Evolutionary conservation across 345 rosid species (phyloP), one percentile per base, ranked within the genome.

Genomic region (Atalantia buxifolia): DNA sequence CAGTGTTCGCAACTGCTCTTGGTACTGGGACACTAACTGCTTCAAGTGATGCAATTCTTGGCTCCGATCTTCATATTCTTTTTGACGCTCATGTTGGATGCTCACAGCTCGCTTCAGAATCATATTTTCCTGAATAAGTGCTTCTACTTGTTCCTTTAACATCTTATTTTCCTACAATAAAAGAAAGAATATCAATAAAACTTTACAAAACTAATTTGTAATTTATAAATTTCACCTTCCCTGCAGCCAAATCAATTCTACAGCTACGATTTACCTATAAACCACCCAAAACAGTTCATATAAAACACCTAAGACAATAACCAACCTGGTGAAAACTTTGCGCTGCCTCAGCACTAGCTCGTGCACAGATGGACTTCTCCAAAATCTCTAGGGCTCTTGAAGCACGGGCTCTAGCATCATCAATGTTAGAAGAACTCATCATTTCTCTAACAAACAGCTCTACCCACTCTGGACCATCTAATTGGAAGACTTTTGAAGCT

Each of bases 401-500:
- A 81, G 98, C 98, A 78, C 98, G 98, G 62, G 83, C 82, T 89
- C 89, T 88, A 13, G 98, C 98, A 79, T 93, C 91, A 81, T 92
- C 93, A 80, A 92, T 85, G 71, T 92, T 83, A 14, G 96, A 86
- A 64, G 96, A 90, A 78, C 86, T 87, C 84, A 61, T 83, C 90
- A 93, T 93, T 84, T 93, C 94, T 76, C 88, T 86, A 19, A 92
- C 93, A 81, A 91, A 93, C 50, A 91, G 88, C 81, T 93, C 94
- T 38, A 92, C 96, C 98, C 98, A 93, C 60, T 92, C 98, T 4
- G 78, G 81, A 55, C 94, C 96, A 78, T 88, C 92, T 78, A 81
- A 61, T 78, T 85, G 85, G 53, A 86, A 71, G 53, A 74, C 82
- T 30, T 85, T 70, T 57, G 81, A 65, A 19, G 83, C 80, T 27